These are phyloP conservation scores for Botryosphaeria dothidea DNA, from an alignment of 2,329 filamentous ascomycete species.

Conservation along the genomic window DNA sequence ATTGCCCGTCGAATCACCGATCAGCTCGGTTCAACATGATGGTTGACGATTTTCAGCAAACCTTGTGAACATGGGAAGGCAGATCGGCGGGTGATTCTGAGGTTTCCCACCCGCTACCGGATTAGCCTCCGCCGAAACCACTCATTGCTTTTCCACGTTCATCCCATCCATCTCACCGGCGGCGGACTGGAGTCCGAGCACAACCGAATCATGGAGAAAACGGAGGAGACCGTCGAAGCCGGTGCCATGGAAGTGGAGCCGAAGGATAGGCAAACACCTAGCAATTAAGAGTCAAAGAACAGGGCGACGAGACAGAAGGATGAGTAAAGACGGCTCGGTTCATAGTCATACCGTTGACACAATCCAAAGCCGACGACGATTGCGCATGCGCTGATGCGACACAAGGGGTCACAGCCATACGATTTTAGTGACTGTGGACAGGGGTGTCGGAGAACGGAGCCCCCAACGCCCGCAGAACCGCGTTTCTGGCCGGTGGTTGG, in stretches of 20 bases:
- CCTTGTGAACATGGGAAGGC: not conserved
- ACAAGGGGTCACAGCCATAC: not conserved
- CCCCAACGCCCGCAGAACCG: too few species aligned
- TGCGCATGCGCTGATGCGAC: not conserved
- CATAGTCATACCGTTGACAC: not conserved
- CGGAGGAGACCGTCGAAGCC: not conserved
- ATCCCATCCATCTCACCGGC: not conserved
- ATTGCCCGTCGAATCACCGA: not conserved
- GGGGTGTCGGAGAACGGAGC: not conserved
- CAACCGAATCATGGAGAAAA: not conserved
- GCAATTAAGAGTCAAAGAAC: not conserved
- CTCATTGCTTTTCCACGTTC: not conserved
- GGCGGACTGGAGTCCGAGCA: not conserved
- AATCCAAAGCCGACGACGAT: not conserved
- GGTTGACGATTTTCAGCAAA: not conserved
- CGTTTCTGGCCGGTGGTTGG: not conserved
- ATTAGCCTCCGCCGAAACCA: not conserved
- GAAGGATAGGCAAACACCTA: not conserved
- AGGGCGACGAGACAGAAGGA: not conserved
- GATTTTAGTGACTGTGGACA: not conserved
- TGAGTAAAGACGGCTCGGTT: not conserved
- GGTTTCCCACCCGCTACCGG: not conserved
- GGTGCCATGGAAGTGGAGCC: not conserved
- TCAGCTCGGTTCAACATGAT: not conserved
- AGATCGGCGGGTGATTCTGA: not conserved